Conservation (phyloP, 768 basidiomycete species). For the Mycena floridula region DNA sequence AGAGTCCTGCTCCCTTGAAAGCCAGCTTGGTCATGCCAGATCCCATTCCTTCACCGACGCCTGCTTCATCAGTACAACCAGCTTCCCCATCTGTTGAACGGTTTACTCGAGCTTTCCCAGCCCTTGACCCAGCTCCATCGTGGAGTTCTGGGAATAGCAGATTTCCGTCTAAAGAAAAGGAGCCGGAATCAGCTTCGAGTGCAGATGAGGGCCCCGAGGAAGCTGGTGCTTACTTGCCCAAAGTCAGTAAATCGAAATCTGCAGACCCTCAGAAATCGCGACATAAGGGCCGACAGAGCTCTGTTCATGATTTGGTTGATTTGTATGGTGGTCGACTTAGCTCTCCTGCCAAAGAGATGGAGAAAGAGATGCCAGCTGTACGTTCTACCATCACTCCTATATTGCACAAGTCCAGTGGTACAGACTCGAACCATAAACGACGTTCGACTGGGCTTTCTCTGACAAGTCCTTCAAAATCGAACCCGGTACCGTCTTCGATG, state of each 20-base stretch:
- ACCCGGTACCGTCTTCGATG: slow-evolving; percentile 5
- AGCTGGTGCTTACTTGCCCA: slow-evolving; percentile 18
- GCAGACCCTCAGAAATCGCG: slow-evolving; percentile 18
- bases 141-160: slow-evolving; percentile 34
- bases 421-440: slow-evolving; percentile 1
- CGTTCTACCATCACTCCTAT: slow-evolving; percentile 9
- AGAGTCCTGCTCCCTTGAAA: slow-evolving; percentile 31
- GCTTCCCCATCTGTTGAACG: slow-evolving; percentile 27
- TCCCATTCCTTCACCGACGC: slow-evolving; percentile 14
- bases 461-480: neutral
- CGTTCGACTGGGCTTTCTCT: slow-evolving; percentile 3
- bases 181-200: slow-evolving; percentile 46
- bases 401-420: slow-evolving; percentile 1
- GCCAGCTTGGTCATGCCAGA: slow-evolving; percentile 31
- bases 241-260: neutral
- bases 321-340: slow-evolving; percentile 59
- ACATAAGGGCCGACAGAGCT: slow-evolving; percentile 62
- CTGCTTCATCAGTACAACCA: slow-evolving; percentile 8
- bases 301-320: slow-evolving; percentile 79
- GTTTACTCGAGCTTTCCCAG: slow-evolving; percentile 28
- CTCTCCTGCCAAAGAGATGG: slow-evolving; percentile 34
- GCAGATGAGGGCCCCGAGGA: slow-evolving; percentile 55
- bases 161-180: slow-evolving; percentile 18
- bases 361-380: slow-evolving; percentile 14
- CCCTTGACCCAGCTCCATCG: slow-evolving; percentile 8